Evolutionary conservation across 2,329 filamentous ascomycete genomes (phyloP).

Genomic region (Pyricularia pennisetigena): DNA sequence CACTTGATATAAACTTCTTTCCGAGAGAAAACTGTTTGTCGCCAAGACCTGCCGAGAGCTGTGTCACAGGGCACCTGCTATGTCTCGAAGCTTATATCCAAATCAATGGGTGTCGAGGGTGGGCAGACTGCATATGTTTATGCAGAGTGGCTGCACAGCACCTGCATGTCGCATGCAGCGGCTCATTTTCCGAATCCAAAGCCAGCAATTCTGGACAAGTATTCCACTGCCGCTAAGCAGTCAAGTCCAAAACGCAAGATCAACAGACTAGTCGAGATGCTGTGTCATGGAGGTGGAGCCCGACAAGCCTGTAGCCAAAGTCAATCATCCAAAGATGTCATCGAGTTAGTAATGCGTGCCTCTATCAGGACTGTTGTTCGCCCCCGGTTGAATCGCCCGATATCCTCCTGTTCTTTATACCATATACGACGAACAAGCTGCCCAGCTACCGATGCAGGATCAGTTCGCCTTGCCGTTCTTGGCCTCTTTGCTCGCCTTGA

Average conservation of each 20-base stretch:
- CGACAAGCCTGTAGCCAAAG: background rate
- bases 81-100: background rate
- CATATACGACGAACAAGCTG: background rate
- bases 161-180: background rate
- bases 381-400: background rate
- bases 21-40: background rate
- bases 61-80: background rate
- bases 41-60: background rate
- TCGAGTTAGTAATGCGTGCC: background rate
- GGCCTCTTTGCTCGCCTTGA: constrained; percentile 45
- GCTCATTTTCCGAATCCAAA: background rate
- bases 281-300: background rate
- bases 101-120: background rate
- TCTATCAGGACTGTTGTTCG: background rate
- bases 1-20: background rate
- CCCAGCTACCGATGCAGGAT: background rate
- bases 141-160: background rate
- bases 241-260: background rate
- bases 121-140: background rate
- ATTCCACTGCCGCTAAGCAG: background rate
- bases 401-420: background rate
- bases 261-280: background rate
- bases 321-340: background rate
- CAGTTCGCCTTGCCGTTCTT: constrained; percentile 43
- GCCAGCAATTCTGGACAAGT: background rate